Base-by-base conservation (phyloP, 257 asterid species). In the Linaria vulgaris region DNA sequence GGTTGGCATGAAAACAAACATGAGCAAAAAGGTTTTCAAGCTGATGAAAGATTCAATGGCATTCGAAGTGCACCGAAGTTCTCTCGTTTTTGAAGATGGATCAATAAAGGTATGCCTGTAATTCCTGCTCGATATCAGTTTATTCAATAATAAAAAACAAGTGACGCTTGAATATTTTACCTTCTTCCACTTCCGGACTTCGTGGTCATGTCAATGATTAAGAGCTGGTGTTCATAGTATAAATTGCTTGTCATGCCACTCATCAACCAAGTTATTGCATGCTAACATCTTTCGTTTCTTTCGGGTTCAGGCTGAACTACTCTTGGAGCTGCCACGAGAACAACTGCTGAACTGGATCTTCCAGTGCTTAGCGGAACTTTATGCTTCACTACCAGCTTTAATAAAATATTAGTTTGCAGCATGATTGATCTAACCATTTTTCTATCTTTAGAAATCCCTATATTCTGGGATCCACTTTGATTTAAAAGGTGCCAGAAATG, bases 341-440 rank as follows among this genome's bases (percentile, higher is more conserved):
- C 96, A 91, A 80, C 72, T 91, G 81, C 95, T 91, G 20, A 88
- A 83, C 77, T 91, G 98, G 98, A 79, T 91, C 74, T 91, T 91
- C 75, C 96, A 85, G 67, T 91, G 96, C 76, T 73, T 91, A 63
- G 84, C 95, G 9, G 98, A 88, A 76, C 94, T 91, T 44, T 88
- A 91, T 74, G 82, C 90, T 39, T 80, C 87, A 43, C 72, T 91
- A 56, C 98, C 98, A 14, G 82, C 96, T 71, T 78, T 91, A 70
- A 79, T 91, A 68, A 91, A 88, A 76, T 88, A 88, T 69, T 91
- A 88, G 84, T 39, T 54, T 59, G 50, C 51, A 22, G 38, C 41
- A 49, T 52, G 60, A 60, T 54, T 38, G 10, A 20, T 34, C 59
- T 61, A 27, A 11, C 41, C 5, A 34, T 34, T 45, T 50, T 69